Base-by-base conservation (phyloP, 2,329 filamentous ascomycete species). In the Calonectria leucothoes region DNA sequence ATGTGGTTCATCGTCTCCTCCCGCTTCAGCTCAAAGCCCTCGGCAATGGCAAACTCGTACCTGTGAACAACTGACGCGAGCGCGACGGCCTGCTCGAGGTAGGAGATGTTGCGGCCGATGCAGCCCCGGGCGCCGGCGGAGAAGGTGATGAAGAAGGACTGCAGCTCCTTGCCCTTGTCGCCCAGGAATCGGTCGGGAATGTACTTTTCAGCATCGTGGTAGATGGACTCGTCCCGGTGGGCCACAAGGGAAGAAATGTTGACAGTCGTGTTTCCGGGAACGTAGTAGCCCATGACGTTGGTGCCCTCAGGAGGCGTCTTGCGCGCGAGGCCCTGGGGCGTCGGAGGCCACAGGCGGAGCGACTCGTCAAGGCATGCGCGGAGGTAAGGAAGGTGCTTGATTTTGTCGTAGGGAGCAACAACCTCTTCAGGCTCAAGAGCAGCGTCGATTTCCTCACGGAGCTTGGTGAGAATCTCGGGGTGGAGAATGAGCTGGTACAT, bases 351-450 rank as follows among this genome's bases (percentile, higher is more conserved):
- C 14, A 86, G 76, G 1, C 85, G 82, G 17, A 86, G 74, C 0
- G 82, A 82, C 74, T 90, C 89, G 75, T 90, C 88, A 20, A 90
- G 81, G 73, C 86, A 89, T 6, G 87, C 88, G 20, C 86, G 85
- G 14, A 91, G 86, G 77, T 89, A 90, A 0, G 88, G 88, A 0
- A 90, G 81, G 61, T 89, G 83, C 74, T 87, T 86, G 61, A 90
- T 83, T 69, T 88, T 88, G 23, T 88, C 87, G 74, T 88, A 89
- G 0, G 87, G 82, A 0, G 86, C 86, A 15, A 90, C 82, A 5
- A 83, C 76, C 35, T 89, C 87, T 4, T 84, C 81, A 0, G 82
- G 76, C 1, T 86, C 84, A 0, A 89, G 79, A 6, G 85, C 85
- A 4, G 82, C 76, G 73, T 88, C 87, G 65, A 90, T 65, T 75